Evolutionary conservation across 305 asterid genomes (phyloP), one percentile per base, ranked within the genome.

Genomic region (Solanum chacoense): DNA sequence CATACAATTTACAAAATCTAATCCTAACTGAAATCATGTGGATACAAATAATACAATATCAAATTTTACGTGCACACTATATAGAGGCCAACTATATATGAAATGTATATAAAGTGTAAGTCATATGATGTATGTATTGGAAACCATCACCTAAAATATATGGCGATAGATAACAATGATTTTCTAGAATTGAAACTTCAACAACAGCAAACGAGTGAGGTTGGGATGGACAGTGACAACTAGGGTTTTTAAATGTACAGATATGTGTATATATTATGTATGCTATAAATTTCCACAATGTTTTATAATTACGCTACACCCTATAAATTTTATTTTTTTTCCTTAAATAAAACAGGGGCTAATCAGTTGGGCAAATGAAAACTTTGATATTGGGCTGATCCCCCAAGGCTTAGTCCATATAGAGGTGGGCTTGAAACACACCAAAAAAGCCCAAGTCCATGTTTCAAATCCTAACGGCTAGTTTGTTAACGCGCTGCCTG

Each of bases 391-490:
- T 12, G 85, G 37, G 77, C 6, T 59, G 18, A 85, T 31, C 87
- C 32, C 20, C 1, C 32, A 1, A 38, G 12, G 5, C 85, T 3
- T 55, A 76, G 29, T 36, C 35, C 85, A 78, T 1, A 38, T 6
- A 26, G 13, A 79, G 36, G 14, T 72, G 84, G 36, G 34, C 71
- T 29, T 73, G 10, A 38, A 69, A 69, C 16, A 2, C 29, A 28
- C 13, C 28, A 11, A 29, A 38, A 80, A 86, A 26, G 87, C 89
- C 89, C 79, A 88, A 78, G 11, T 10, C 50, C 80, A 12, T 18
- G 50, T 87, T 93, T 92, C 90, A 93, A 94, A 92, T 91, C 91
- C 84, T 93, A 96, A 91, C 93, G 93, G 92, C 93, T 91, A 91
- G 72, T 91, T 83, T 14, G 67, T 12, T 6, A 5, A 45, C 50